Percentiles rank a stretch among this genome's conserved stretches.
Evolutionary conservation across 805 yeast genomes (phyloP).

Genomic region (Ogataea sp.): DNA sequence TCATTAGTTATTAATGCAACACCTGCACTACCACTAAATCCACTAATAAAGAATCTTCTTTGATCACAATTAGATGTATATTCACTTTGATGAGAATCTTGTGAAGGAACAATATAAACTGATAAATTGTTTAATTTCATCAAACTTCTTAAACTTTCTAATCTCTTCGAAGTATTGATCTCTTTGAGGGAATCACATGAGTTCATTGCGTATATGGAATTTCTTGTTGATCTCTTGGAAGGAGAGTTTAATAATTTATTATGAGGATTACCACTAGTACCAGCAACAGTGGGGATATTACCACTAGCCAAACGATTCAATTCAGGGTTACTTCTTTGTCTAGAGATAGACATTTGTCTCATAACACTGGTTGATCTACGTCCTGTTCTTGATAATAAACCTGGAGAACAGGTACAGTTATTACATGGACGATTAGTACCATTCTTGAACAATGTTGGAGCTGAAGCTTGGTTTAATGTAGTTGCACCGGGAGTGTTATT

Average conservation of each 20-base stretch:
- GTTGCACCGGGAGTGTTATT: slow-evolving; percentile 24
- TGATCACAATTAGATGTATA: slow-evolving; percentile 48
- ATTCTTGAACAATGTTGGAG: neutral
- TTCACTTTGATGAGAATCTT: slow-evolving; percentile 60
- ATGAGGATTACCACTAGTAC: slow-evolving; percentile 15
- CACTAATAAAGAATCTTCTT: slow-evolving; percentile 47
- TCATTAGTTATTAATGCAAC: slow-evolving; percentile 51
- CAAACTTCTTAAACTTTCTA: slow-evolving; percentile 48
- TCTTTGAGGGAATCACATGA: slow-evolving; percentile 24
- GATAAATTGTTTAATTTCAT: slow-evolving; percentile 57
- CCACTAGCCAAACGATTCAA: too few relatives aligned
- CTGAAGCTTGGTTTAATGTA: slow-evolving; percentile 17
- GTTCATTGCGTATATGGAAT: slow-evolving; percentile 6
- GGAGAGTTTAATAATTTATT: slow-evolving; percentile 10
- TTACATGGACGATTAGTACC: slow-evolving; percentile 40
- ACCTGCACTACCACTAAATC: slow-evolving; percentile 58
- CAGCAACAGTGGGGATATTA: too few relatives aligned
- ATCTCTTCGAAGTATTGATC: slow-evolving; percentile 50
- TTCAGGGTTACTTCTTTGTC: neutral
- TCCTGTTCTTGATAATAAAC: slow-evolving; percentile 59
- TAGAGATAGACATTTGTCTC: slow-evolving; percentile 20
- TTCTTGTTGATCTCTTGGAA: neutral
- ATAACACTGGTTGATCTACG: slow-evolving; percentile 44
- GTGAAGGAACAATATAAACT: slow-evolving; percentile 57
- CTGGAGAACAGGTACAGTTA: slow-evolving; percentile 82